phyloP scores from a whole-genome alignment of 1,284 basidiomycete species.

The Cryptococcus sp. region DNA sequence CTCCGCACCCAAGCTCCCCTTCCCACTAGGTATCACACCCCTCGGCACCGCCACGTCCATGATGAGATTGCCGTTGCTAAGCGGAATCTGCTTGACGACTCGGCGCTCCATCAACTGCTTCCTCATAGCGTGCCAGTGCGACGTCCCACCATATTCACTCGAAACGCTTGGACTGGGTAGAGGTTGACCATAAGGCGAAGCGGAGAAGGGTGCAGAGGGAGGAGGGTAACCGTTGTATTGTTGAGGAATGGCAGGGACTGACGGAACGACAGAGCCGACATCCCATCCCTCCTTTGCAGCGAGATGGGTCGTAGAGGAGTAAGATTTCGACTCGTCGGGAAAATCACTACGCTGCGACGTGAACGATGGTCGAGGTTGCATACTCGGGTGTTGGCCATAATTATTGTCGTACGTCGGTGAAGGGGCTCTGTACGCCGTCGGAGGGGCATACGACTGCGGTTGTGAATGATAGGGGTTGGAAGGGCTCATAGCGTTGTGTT shows the following conservation, averaged over 20 bases:
- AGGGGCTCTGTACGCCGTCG: constrained; percentile 1
- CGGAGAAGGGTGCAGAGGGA: constrained; percentile 7
- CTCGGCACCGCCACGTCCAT: constrained; percentile 73
- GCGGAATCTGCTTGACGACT: constrained; percentile 71
- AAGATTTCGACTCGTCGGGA: constrained; percentile 36
- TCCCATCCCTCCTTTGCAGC: constrained; percentile 29
- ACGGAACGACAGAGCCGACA: constrained; percentile 30
- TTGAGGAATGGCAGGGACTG: constrained; percentile 9
- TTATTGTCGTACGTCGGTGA: constrained; percentile 4
- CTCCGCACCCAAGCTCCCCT: constrained; percentile 47
- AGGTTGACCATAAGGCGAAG: constrained; percentile 8
- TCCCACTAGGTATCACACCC: constrained; percentile 61
- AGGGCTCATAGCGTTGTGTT: not conserved
- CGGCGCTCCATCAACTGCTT: constrained; percentile 37
- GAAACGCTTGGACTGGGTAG: constrained; percentile 10
- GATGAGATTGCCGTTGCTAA: constrained; percentile 75
- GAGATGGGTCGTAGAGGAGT: constrained; percentile 30
- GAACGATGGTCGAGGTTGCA: constrained; percentile 21
- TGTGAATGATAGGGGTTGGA: not conserved
- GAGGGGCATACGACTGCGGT: not conserved
- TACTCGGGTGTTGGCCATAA: not conserved
- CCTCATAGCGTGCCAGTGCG: constrained; percentile 36
- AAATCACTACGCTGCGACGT: constrained; percentile 25
- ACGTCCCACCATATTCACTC: constrained; percentile 27
- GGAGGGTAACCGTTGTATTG: constrained; percentile 11